A percentile compares a stretch with the other conserved stretches of the same genome.
Evolutionary conservation across 1,284 basidiomycete species (phyloP).

Genomic region (Crucibulum cyathiforme): DNA sequence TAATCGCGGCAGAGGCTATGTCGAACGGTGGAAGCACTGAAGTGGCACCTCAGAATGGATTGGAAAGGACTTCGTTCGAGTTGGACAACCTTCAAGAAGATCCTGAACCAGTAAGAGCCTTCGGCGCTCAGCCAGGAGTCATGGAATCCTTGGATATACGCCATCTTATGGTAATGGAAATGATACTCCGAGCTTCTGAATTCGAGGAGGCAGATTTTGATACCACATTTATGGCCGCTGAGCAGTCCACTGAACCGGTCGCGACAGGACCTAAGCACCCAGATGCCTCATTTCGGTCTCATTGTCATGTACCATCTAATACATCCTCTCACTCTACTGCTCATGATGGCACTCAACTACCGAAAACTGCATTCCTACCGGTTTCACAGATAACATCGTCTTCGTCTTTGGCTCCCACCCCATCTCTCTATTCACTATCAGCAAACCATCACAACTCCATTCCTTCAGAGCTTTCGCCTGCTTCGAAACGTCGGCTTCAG

Average conservation of each 20-base stretch:
- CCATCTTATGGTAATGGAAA: slow-evolving; percentile 2
- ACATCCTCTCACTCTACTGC: too few relatives aligned
- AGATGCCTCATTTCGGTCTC: too few relatives aligned
- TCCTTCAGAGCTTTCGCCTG: slow-evolving; percentile 33
- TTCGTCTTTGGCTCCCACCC: background rate
- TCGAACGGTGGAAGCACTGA: slow-evolving; percentile 26
- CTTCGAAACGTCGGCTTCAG: slow-evolving; percentile 57
- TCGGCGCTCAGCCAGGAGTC: slow-evolving; percentile 1
- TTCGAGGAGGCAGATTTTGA: background rate
- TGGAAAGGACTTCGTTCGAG: background rate
- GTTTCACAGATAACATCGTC: too few relatives aligned
- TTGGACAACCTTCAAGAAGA: too few relatives aligned
- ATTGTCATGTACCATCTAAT: too few relatives aligned
- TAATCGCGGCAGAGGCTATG: slow-evolving; percentile 41
- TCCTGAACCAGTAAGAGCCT: too few relatives aligned
- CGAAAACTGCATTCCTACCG: too few relatives aligned
- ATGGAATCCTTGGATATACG: slow-evolving; percentile 7
- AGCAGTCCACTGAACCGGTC: background rate
- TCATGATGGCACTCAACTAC: too few relatives aligned
- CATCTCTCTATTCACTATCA: background rate
- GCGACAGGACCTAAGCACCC: too few relatives aligned
- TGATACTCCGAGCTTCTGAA: slow-evolving; percentile 6
- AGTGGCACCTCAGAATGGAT: slow-evolving; percentile 7
- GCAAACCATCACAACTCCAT: background rate
- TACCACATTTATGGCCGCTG: background rate